phyloP scores from a whole-genome alignment of 371 early-diverging fungal genomes.

The Mortierella sp. region DNA sequence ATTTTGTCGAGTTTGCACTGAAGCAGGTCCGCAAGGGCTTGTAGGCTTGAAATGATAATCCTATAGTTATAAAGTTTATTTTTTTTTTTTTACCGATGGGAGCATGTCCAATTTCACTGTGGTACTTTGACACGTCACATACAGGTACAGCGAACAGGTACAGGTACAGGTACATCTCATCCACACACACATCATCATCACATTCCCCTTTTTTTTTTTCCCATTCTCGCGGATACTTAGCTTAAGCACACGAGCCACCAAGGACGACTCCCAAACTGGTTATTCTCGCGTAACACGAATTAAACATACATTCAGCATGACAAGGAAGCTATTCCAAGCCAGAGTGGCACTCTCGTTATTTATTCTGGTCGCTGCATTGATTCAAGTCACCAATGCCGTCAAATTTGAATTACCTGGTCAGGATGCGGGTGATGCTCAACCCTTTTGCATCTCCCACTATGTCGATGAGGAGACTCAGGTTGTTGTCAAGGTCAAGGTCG shows the following conservation, averaged over 20 bases:
- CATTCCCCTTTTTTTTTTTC: not conserved
- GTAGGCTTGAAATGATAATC: not conserved
- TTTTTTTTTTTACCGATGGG: not conserved
- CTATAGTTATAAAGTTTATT: not conserved
- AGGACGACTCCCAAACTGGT: too few relatives aligned
- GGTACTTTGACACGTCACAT: constrained; percentile 28
- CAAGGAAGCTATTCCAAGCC: constrained; percentile 35
- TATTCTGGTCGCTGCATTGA: constrained; percentile 24
- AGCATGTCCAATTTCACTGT: not conserved
- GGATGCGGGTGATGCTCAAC: constrained; percentile 50
- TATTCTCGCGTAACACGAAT: not conserved
- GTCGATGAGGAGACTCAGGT: constrained; percentile 79
- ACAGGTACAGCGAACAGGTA: not conserved
- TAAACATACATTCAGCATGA: constrained; percentile 12
- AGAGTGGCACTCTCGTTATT: constrained; percentile 32
- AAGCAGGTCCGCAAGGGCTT: constrained; percentile 26
- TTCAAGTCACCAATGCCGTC: constrained; percentile 62
- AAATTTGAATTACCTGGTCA: constrained; percentile 81
- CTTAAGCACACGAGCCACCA: too few relatives aligned
- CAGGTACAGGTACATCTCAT: not conserved
- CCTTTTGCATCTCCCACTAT: constrained; percentile 81
- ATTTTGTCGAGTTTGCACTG: constrained; percentile 52
- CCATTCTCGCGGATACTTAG: not conserved
- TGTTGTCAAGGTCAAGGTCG: constrained; percentile 76
- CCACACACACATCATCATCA: constrained; percentile 3